Percentiles rank a stretch among this genome's conserved stretches.
phyloP scores from a whole-genome alignment of 495 filamentous ascomycete genomes.

The Penicillium mononematosum region DNA sequence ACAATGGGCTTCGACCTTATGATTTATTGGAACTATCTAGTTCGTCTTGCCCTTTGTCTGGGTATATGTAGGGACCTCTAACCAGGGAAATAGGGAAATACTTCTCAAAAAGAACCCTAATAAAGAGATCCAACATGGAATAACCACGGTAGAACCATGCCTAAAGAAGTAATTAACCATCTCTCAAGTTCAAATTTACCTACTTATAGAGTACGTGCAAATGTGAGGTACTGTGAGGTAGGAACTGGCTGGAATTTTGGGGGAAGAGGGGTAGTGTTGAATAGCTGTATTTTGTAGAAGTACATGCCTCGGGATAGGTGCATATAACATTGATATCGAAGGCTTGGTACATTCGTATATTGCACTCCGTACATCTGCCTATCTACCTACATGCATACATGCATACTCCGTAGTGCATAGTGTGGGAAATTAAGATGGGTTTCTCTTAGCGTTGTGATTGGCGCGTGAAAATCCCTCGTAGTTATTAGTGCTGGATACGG shows the following conservation, averaged over 20 bases:
- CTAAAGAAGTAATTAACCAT: too few species aligned
- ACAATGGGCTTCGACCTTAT: background rate
- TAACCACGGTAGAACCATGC: too few species aligned
- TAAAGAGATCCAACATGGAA: background rate
- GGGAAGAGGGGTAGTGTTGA: background rate
- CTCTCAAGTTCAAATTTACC: too few species aligned
- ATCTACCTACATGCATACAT: background rate
- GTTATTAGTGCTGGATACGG: slow-evolving; percentile 10
- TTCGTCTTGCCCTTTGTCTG: background rate
- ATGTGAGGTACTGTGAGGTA: too few species aligned
- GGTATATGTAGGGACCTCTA: background rate
- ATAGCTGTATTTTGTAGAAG: background rate
- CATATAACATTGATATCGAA: slow-evolving; percentile 7
- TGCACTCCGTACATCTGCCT: background rate
- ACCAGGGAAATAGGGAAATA: background rate
- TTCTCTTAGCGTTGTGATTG: slow-evolving; percentile 15
- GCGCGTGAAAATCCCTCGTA: slow-evolving; percentile 35
- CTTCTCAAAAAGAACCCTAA: background rate
- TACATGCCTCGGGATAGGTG: slow-evolving; percentile 1
- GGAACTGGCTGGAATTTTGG: background rate
- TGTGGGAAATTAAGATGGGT: slow-evolving; percentile 9
- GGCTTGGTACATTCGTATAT: background rate
- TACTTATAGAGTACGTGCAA: too few species aligned
- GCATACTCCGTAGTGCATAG: background rate
- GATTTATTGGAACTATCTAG: background rate